Conservation (phyloP, 192 early-diverging fungal genomes). For the Allomyces macrogynus region DNA sequence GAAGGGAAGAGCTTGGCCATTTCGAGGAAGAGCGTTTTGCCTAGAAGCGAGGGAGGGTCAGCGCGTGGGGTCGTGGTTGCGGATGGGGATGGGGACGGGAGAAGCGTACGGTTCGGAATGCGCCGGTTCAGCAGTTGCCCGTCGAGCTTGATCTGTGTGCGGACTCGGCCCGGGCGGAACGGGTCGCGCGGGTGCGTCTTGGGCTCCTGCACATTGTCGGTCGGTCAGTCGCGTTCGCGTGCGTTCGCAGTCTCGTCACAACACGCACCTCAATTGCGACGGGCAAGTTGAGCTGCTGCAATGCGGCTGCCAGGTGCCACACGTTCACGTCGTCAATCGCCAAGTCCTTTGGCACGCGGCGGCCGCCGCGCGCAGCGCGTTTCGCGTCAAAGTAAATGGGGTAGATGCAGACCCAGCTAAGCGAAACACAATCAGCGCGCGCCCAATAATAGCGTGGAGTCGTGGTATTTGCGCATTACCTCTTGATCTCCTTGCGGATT, state of each 20-base stretch:
- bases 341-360: slow-evolving; percentile 26
- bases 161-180: slow-evolving; percentile 45
- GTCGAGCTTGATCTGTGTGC: slow-evolving; percentile 32
- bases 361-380: slow-evolving; percentile 34
- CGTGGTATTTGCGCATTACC: too few relatives aligned
- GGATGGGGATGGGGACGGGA: too few relatives aligned
- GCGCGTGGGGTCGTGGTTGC: too few relatives aligned
- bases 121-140: slow-evolving; percentile 17
- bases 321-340: slow-evolving; percentile 36
- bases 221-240: background rate
- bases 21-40: too few relatives aligned
- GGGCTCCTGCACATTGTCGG: slow-evolving; percentile 12
- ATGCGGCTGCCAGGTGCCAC: slow-evolving; percentile 39
- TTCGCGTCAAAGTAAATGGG: slow-evolving; percentile 46
- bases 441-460: too few relatives aligned
- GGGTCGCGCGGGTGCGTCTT: slow-evolving; percentile 52
- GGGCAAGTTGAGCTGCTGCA: slow-evolving; percentile 31
- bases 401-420: slow-evolving; percentile 50
- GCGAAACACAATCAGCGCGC: background rate
- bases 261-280: slow-evolving; percentile 40
- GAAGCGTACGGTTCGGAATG: slow-evolving; percentile 21
- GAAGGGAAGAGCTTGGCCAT: too few relatives aligned
- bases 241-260: too few relatives aligned
- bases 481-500: too few relatives aligned
- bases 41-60: too few relatives aligned